phyloP scores from a whole-genome alignment of 2,329 filamentous ascomycete species.

The Aspergillus udagawae region DNA sequence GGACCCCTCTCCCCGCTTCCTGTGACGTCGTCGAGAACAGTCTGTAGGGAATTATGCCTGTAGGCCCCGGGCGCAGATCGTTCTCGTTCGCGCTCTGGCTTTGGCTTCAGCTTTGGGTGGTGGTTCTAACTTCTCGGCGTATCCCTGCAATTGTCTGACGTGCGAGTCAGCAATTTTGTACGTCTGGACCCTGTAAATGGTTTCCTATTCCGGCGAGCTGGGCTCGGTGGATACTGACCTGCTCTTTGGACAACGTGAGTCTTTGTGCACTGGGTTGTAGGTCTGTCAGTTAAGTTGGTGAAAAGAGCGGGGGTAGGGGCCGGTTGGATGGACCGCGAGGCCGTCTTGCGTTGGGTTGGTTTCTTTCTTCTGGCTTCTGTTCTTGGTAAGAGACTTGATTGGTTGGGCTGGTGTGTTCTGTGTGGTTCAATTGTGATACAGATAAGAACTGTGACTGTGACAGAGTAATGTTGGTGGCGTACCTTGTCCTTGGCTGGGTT shows the following conservation, averaged over 20 bases:
- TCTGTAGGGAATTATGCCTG: background rate
- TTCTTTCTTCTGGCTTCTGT: background rate
- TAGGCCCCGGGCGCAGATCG: background rate
- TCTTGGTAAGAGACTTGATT: background rate
- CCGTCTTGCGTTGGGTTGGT: background rate
- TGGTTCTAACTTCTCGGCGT: background rate
- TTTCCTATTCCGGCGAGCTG: background rate
- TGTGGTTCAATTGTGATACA: background rate
- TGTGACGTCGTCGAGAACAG: background rate
- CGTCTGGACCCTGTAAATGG: background rate
- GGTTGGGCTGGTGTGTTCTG: background rate
- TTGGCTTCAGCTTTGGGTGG: background rate
- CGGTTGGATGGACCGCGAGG: background rate
- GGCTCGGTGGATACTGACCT: background rate
- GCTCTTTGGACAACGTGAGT: background rate
- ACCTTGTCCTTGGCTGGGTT: background rate
- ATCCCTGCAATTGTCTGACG: background rate
- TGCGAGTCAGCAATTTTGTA: background rate
- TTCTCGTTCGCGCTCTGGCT: no score
- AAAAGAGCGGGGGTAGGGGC: no score
- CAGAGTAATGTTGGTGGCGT: background rate
- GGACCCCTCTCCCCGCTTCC: background rate
- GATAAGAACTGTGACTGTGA: background rate
- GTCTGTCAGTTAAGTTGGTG: background rate
- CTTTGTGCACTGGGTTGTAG: background rate